These are phyloP conservation scores for Neonectria ditissima DNA, from an alignment of 2,329 filamentous ascomycete genomes.

Conservation along the genomic window DNA sequence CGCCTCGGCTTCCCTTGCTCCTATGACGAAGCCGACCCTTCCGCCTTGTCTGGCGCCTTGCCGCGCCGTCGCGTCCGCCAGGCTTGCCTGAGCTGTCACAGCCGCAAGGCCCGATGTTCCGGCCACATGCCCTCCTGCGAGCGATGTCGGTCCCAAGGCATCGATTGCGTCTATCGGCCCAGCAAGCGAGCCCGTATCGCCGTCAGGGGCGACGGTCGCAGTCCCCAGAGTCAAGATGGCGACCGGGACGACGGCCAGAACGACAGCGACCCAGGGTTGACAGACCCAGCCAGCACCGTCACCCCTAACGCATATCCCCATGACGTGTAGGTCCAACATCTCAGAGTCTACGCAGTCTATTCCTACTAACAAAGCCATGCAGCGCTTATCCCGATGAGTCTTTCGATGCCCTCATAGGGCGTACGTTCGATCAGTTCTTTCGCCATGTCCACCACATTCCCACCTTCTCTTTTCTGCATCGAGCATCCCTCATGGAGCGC, in stretches of 20 bases:
- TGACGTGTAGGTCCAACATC: slow-evolving; percentile 49
- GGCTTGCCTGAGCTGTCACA: slow-evolving; percentile 69
- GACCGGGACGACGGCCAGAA: slow-evolving; percentile 50
- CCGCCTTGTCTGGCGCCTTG: slow-evolving; percentile 57
- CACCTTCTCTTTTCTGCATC: slow-evolving; percentile 69
- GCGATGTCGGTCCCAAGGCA: slow-evolving; percentile 61
- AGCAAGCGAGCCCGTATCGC: slow-evolving; percentile 55
- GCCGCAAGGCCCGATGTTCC: slow-evolving; percentile 68
- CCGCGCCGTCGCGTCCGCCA: slow-evolving; percentile 66
- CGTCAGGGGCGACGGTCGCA: slow-evolving; percentile 42
- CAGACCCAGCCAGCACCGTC: slow-evolving; percentile 48
- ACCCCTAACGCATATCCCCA: slow-evolving; percentile 51
- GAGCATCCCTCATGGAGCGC: slow-evolving; percentile 69
- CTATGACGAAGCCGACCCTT: slow-evolving; percentile 62
- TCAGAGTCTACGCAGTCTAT: not conserved
- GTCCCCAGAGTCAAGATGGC: slow-evolving; percentile 51
- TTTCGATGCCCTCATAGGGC: slow-evolving; percentile 62
- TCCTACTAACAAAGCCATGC: slow-evolving; percentile 36
- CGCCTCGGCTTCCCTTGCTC: slow-evolving; percentile 69
- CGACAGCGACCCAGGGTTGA: slow-evolving; percentile 51
- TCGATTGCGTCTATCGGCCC: slow-evolving; percentile 67
- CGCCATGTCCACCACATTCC: slow-evolving; percentile 70
- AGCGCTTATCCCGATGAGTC: slow-evolving; percentile 55
- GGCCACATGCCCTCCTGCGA: slow-evolving; percentile 68
- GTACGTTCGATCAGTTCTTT: slow-evolving; percentile 69